Base-by-base conservation (phyloP, 371 early-diverging fungal genomes). In the Apophysomyces elegans region DNA sequence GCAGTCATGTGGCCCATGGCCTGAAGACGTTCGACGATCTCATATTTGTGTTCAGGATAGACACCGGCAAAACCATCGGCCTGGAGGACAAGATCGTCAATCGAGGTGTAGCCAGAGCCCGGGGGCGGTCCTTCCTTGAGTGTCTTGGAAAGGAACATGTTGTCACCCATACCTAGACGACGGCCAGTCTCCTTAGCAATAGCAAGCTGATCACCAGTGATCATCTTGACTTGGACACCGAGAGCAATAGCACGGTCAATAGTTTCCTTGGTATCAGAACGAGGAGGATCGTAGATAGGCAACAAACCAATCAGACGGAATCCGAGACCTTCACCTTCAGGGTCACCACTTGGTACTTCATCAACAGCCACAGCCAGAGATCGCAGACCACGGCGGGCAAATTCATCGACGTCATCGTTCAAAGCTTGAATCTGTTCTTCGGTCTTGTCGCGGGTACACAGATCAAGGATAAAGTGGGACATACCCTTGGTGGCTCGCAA, bases 171-270 rank as follows among this genome's bases (percentile, higher is more conserved):
- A 70, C 86, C 86, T 32, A 90, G 84, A 72, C 89, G 86, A 71
- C 87, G 86, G 65, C 94, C 94, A 43, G 94, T 90, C 73, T 95
- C 90, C 78, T 90, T 90, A 62, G 95, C 96, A 79, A 97, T 95
- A 63, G 95, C 95, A 56, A 94, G 85, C 75, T 95, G 96, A 76
- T 95, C 96, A 76, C 97, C 98, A 36, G 97, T 96, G 73, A 96
- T 94, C 96, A 98, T 96, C 84, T 95, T 91, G 66, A 96, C 95
- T 69, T 91, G 81, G 65, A 98, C 91, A 69, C 97, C 97, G 54
- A 95, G 91, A 36, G 80, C 86, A 69, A 91, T 88, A 68, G 95
- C 93, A 65, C 92, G 91, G 63, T 89, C 87, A 67, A 96, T 95
- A 37, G 95, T 95, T 69, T 87, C 90, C 84, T 90, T 88, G 64